These are phyloP conservation scores for Mycena leptocephala DNA, from an alignment of 768 basidiomycete species.

Conservation along the genomic window DNA sequence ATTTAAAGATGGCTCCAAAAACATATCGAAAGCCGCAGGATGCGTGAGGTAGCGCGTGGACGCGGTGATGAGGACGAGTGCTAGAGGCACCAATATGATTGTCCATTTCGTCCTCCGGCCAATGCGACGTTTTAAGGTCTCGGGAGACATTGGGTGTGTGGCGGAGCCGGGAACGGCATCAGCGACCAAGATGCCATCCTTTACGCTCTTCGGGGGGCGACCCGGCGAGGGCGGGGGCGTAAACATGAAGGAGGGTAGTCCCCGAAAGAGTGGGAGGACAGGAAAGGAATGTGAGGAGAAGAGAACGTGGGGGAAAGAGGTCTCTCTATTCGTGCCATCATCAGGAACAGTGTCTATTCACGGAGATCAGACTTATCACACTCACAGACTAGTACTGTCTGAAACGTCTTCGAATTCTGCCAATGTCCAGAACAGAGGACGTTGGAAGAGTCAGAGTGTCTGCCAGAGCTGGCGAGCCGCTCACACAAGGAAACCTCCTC, in stretches of 20 bases:
- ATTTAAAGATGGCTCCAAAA: constrained; percentile 46
- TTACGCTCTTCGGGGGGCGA: constrained; percentile 16
- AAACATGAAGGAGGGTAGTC: constrained; percentile 42
- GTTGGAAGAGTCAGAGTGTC: neutral
- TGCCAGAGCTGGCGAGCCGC: neutral
- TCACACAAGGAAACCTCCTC: too few species aligned
- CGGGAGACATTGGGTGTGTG: constrained; percentile 31
- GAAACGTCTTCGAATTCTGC: constrained; percentile 1
- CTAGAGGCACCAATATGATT: constrained; percentile 70
- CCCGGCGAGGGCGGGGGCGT: constrained; percentile 58
- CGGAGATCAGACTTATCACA: neutral
- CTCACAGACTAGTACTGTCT: neutral
- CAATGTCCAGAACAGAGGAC: neutral
- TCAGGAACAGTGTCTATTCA: constrained; percentile 7
- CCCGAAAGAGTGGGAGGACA: constrained; percentile 16
- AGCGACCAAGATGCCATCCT: constrained; percentile 10
- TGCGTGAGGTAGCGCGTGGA: constrained; percentile 69
- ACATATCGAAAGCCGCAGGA: constrained; percentile 62
- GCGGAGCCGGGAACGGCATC: neutral
- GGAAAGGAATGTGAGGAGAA: constrained; percentile 29
- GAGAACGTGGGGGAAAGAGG: constrained; percentile 26
- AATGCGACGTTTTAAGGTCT: constrained; percentile 56
- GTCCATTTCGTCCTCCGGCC: constrained; percentile 66
- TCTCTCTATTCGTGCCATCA: constrained; percentile 24
- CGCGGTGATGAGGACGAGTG: constrained; percentile 68